Evolutionary conservation across 2,329 filamentous ascomycete species (phyloP).

Genomic region (Lachnellula cervina): DNA sequence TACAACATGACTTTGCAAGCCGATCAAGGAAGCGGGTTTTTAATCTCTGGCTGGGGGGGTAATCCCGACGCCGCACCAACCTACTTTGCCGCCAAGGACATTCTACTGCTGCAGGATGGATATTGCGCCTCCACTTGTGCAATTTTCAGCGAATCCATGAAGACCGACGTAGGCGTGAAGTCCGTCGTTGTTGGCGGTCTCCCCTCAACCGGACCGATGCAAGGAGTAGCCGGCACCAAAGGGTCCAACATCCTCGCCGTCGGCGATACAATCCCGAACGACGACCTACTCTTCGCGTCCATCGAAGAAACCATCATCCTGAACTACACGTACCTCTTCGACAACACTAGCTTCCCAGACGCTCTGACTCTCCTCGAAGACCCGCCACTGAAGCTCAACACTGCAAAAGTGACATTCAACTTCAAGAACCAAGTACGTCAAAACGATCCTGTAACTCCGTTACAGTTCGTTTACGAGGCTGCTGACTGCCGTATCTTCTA

Average conservation of each 20-base stretch:
- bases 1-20: neutral
- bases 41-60: neutral
- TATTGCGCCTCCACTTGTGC: constrained; percentile 55
- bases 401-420: constrained; percentile 29
- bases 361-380: neutral
- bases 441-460: constrained; percentile 34
- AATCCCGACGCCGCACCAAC: neutral
- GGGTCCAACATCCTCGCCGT: constrained; percentile 36
- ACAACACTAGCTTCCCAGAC: neutral
- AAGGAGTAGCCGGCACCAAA: constrained; percentile 51
- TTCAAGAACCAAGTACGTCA: constrained; percentile 32
- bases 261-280: neutral
- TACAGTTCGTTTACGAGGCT: constrained; percentile 56
- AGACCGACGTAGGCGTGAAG: constrained; percentile 45
- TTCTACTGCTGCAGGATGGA: constrained; percentile 44
- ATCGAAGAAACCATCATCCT: neutral
- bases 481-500: constrained; percentile 56
- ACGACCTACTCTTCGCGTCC: neutral
- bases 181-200: constrained; percentile 48
- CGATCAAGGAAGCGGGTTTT: neutral
- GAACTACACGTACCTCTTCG: neutral
- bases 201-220: constrained; percentile 41
- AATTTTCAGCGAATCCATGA: constrained; percentile 47
- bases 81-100: neutral
- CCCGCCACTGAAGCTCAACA: neutral